A percentile compares a stretch with the other conserved stretches of the same genome.
These are phyloP conservation scores for Mimosa pudica DNA, from an alignment of 306 rosid species.

Conservation along the genomic window DNA sequence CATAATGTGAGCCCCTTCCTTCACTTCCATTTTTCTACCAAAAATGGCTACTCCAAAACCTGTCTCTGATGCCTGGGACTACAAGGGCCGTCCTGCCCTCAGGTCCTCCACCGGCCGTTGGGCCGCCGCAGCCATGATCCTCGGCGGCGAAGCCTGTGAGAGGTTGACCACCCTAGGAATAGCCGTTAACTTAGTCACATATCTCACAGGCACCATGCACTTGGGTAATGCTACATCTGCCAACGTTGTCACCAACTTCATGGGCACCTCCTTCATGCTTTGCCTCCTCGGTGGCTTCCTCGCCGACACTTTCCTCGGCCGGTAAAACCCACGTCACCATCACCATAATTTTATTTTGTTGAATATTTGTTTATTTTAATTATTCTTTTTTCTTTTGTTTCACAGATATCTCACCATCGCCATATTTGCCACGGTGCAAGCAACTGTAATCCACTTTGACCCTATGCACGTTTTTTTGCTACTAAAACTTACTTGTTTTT, in stretches of 20 bases:
- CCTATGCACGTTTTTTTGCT: not conserved
- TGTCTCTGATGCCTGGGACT: slow-evolving; percentile 76
- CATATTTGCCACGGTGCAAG: slow-evolving; percentile 83
- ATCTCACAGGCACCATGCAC: slow-evolving; percentile 81
- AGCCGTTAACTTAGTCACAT: slow-evolving; percentile 84
- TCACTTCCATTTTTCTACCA: no score
- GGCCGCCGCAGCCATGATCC: slow-evolving; percentile 80
- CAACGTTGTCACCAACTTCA: slow-evolving; percentile 80
- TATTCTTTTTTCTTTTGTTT: not conserved
- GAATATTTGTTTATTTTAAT: not conserved
- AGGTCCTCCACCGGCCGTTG: slow-evolving; percentile 74
- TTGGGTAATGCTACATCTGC: slow-evolving; percentile 91
- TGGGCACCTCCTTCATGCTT: slow-evolving; percentile 92
- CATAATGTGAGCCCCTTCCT: no score
- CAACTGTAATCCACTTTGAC: slow-evolving; percentile 55
- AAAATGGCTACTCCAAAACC: slow-evolving; percentile 44
- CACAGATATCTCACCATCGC: slow-evolving; percentile 83
- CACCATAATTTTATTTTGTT: no score
- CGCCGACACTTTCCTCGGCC: slow-evolving; percentile 89
- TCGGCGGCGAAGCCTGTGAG: slow-evolving; percentile 86
- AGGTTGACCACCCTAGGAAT: slow-evolving; percentile 87
- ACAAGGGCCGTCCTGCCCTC: slow-evolving; percentile 68
- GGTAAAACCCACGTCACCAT: slow-evolving; percentile 36
- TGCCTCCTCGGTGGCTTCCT: slow-evolving; percentile 88
- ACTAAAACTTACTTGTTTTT: no score